A percentile compares a stretch with the other conserved stretches of the same genome.
phyloP scores from a whole-genome alignment of 176 grass and related monocot genomes.

The Juncus inflexus region DNA sequence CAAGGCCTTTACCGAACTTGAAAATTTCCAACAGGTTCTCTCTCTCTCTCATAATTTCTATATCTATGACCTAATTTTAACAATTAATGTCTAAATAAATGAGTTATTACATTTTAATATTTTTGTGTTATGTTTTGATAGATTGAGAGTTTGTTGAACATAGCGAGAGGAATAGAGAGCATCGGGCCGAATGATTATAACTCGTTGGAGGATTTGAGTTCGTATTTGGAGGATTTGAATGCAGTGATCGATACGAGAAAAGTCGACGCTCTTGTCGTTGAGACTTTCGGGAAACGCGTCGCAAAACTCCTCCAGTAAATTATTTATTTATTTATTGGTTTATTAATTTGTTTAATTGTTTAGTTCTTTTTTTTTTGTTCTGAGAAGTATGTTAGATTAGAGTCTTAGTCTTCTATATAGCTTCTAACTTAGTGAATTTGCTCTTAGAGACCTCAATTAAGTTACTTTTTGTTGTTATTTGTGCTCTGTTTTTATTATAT shows the following conservation, averaged over 20 bases:
- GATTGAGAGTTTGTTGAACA: conserved; percentile 63
- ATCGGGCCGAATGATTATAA: conserved; percentile 54
- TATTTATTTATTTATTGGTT: not conserved
- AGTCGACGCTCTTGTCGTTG: conserved; percentile 88
- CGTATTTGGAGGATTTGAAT: conserved; percentile 80
- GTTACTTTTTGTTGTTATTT: too few relatives aligned
- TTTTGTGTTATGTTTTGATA: conserved; percentile 30
- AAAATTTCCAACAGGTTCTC: conserved; percentile 85
- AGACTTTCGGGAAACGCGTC: conserved; percentile 86
- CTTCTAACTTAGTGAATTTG: too few relatives aligned
- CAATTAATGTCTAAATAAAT: too few relatives aligned
- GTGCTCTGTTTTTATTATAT: not conserved
- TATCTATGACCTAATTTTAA: not conserved
- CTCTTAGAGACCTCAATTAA: too few relatives aligned
- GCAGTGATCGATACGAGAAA: conserved; percentile 84
- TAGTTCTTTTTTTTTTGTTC: not conserved
- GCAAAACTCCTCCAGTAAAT: conserved; percentile 73
- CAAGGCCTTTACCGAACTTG: conserved; percentile 61
- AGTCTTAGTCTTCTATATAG: too few relatives aligned
- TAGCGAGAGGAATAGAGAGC: conserved; percentile 49
- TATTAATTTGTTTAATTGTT: not conserved
- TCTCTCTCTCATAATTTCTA: not conserved
- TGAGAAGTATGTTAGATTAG: not conserved
- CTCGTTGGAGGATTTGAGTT: conserved; percentile 75
- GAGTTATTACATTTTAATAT: not conserved